Evolutionary conservation across 208 protist genomes (phyloP).

Genomic region (Vickermania spadyakhi): DNA sequence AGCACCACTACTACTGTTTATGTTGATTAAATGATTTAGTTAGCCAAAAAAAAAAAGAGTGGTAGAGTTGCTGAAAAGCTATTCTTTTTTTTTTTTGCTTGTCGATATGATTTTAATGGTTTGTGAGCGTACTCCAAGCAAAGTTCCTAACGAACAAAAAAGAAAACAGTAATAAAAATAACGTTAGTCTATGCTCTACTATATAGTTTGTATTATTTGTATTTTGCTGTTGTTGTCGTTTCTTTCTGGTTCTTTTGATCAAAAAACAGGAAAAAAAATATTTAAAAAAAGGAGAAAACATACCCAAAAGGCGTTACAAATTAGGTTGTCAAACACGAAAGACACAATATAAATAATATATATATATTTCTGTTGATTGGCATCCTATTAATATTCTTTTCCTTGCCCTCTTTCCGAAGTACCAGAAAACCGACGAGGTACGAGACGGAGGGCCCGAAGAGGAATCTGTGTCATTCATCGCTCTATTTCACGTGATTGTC

Average conservation of each 20-base stretch:
- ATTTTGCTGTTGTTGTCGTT: neutral
- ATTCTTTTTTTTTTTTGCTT: no score
- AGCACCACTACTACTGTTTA: no score
- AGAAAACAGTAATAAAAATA: neutral
- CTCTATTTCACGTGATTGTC: neutral
- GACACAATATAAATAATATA: neutral
- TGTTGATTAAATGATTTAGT: no score
- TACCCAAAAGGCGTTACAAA: neutral
- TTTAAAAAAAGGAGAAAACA: neutral
- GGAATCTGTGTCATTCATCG: neutral
- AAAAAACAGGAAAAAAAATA: neutral
- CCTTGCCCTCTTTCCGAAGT: neutral
- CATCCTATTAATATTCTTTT: neutral
- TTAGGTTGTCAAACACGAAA: neutral
- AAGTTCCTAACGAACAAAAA: neutral
- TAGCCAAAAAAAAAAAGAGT: no score
- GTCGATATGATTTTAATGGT: no score
- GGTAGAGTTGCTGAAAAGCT: no score
- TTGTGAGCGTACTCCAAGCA: no score
- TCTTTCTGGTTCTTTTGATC: neutral
- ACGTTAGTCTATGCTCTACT: constrained; percentile 6
- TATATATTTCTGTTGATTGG: neutral
- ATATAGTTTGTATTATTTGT: constrained; percentile 30
- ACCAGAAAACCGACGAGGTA: neutral
- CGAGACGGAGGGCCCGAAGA: neutral